Percentiles rank a stretch among this genome's conserved stretches.
Conservation (phyloP, 1,139 yeast species). For the Kurtzmaniella quercitrusa region DNA sequence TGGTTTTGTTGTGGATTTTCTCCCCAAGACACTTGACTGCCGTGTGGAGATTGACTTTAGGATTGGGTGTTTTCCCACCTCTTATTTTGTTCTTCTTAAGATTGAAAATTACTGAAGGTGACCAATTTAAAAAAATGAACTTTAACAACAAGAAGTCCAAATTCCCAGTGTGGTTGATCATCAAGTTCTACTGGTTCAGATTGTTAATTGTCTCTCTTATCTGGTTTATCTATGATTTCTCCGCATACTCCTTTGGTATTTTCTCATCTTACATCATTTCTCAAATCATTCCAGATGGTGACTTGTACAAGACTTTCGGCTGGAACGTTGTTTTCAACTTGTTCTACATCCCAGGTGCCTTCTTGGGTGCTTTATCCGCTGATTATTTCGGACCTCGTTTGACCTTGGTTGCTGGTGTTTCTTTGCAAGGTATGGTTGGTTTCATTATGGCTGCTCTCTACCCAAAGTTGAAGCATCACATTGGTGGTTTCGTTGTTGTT, state of each 20-base stretch:
- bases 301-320: slow-evolving; percentile 65
- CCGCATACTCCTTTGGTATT: slow-evolving; percentile 72
- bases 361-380: slow-evolving; percentile 66
- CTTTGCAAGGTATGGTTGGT: slow-evolving; percentile 65
- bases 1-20: slow-evolving; percentile 80
- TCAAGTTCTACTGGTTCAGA: slow-evolving; percentile 74
- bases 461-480: slow-evolving; percentile 43
- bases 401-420: slow-evolving; percentile 58
- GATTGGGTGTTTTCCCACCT: slow-evolving; percentile 80
- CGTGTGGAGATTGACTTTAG: slow-evolving; percentile 82
- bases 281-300: slow-evolving; percentile 49
- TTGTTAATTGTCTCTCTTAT: slow-evolving; percentile 56
- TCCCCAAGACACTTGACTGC: slow-evolving; percentile 57
- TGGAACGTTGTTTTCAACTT: slow-evolving; percentile 79
- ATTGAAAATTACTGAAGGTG: slow-evolving; percentile 61
- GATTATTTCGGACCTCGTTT: slow-evolving; percentile 77
- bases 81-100: slow-evolving; percentile 64
- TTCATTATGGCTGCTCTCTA: slow-evolving; percentile 69
- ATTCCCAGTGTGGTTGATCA: slow-evolving; percentile 52
- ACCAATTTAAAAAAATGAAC: slow-evolving; percentile 56
- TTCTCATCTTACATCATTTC: slow-evolving; percentile 62
- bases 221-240: slow-evolving; percentile 82
- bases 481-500: slow-evolving; percentile 69
- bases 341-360: slow-evolving; percentile 78
- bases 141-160: slow-evolving; percentile 43